Evolutionary conservation across 2,329 filamentous ascomycete species (phyloP).

Genomic region (Arthrinium phaeospermum): DNA sequence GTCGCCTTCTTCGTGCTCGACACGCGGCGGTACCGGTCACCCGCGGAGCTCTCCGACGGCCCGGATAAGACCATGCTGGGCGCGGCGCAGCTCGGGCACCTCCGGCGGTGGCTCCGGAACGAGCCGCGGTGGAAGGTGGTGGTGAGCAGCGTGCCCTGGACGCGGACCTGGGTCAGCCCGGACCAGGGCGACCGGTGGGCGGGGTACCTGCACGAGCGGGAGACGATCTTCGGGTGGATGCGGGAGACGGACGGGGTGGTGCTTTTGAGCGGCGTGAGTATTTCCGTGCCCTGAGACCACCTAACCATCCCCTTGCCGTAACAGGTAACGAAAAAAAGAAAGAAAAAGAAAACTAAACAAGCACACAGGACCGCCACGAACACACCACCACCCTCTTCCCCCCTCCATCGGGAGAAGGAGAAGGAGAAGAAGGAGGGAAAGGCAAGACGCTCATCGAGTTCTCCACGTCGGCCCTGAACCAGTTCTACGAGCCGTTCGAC

Average conservation of each 20-base stretch:
- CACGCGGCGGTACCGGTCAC: conserved; percentile 62
- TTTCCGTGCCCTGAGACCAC: neutral
- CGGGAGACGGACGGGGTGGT: conserved; percentile 69
- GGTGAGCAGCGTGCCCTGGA: conserved; percentile 70
- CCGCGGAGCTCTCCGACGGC: conserved; percentile 47
- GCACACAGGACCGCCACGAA: conserved; percentile 60
- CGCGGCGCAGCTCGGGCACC: conserved; percentile 59
- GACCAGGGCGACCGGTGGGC: conserved; percentile 68
- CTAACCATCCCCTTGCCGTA: neutral
- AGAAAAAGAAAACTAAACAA: neutral
- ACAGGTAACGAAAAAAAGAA: too few relatives aligned
- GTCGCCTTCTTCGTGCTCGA: conserved; percentile 72
- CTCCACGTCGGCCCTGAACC: conserved; percentile 67
- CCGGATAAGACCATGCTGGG: conserved; percentile 63
- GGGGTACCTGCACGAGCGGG: conserved; percentile 67
- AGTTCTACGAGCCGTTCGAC: conserved; percentile 69
- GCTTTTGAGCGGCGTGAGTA: conserved; percentile 62
- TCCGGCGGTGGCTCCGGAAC: conserved; percentile 59
- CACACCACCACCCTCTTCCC: conserved; percentile 63
- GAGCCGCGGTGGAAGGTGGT: conserved; percentile 65
- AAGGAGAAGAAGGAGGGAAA: conserved; percentile 27
- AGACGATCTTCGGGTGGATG: conserved; percentile 66
- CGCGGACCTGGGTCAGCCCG: conserved; percentile 70
- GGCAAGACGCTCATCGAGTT: conserved; percentile 65
- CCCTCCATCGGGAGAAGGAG: conserved; percentile 41